Evolutionary conservation across 1,139 yeast genomes (phyloP).

Genomic region (Spathaspora jeffriesii): DNA sequence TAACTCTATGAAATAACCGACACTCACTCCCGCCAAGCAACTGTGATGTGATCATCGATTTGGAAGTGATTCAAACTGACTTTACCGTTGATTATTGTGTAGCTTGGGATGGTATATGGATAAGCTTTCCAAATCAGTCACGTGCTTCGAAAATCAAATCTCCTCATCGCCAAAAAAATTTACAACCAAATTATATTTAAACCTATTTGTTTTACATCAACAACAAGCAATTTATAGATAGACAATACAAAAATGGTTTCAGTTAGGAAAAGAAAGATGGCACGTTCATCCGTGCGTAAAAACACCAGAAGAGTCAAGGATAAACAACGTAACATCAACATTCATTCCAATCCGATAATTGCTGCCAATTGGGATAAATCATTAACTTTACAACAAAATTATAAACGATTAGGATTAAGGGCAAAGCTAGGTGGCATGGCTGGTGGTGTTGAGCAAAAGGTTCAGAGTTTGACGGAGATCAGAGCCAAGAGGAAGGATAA

Average conservation of each 20-base stretch:
- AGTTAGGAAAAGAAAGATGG: constrained; percentile 87
- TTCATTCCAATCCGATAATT: constrained; percentile 75
- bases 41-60: too few relatives aligned
- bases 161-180: constrained; percentile 3
- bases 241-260: constrained; percentile 59
- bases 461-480: constrained; percentile 38
- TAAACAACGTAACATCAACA: constrained; percentile 62
- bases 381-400: constrained; percentile 81
- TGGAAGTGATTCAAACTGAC: too few relatives aligned
- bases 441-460: constrained; percentile 64
- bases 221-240: neutral
- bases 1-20: too few relatives aligned
- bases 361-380: constrained; percentile 89
- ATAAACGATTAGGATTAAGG: constrained; percentile 72
- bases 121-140: too few relatives aligned
- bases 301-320: constrained; percentile 71
- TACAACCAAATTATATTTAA: neutral
- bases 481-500: constrained; percentile 26
- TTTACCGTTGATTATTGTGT: too few relatives aligned
- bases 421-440: constrained; percentile 65
- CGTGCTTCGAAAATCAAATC: neutral
- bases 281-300: constrained; percentile 67
- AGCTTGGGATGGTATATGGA: too few relatives aligned
- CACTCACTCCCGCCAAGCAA: too few relatives aligned
- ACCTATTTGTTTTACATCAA: neutral